Conservation (phyloP, 1,284 basidiomycete genomes). For the Papiliotrema fonsecae region DNA sequence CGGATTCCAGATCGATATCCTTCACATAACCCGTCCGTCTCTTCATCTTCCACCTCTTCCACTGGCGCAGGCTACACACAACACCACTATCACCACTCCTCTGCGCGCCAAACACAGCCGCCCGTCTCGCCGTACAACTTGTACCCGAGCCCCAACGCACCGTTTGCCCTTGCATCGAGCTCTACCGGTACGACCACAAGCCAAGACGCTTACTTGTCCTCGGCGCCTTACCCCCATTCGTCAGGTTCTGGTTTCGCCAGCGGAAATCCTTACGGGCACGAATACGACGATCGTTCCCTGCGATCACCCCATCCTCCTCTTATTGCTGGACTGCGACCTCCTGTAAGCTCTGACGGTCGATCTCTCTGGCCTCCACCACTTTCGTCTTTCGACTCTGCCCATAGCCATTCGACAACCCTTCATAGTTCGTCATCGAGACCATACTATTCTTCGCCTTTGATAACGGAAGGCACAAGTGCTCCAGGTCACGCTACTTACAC, state of each 20-base stretch:
- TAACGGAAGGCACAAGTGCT: not conserved
- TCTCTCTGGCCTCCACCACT: constrained; percentile 18
- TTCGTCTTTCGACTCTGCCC: constrained; percentile 4
- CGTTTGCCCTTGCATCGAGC: too few relatives aligned
- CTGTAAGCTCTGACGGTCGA: not conserved
- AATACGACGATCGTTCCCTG: constrained; percentile 25
- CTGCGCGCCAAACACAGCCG: not conserved
- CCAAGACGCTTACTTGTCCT: too few relatives aligned
- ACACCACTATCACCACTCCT: not conserved
- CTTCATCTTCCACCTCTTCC: not conserved
- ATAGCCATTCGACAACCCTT: not conserved
- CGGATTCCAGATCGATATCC: too few relatives aligned
- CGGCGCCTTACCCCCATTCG: too few relatives aligned
- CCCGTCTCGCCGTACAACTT: too few relatives aligned
- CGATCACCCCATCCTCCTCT: constrained; percentile 43
- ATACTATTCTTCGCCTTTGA: constrained; percentile 10
- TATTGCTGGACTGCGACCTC: constrained; percentile 26
- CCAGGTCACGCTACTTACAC: too few relatives aligned
- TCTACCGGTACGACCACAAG: too few relatives aligned
- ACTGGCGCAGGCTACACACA: not conserved
- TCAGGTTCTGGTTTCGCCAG: too few relatives aligned
- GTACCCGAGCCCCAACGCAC: too few relatives aligned
- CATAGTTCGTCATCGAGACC: constrained; percentile 7
- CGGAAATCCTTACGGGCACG: too few relatives aligned
- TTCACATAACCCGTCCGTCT: constrained; percentile 5